Evolutionary conservation across 2,329 filamentous ascomycete species (phyloP).

Genomic region (Grosmannia serpens): DNA sequence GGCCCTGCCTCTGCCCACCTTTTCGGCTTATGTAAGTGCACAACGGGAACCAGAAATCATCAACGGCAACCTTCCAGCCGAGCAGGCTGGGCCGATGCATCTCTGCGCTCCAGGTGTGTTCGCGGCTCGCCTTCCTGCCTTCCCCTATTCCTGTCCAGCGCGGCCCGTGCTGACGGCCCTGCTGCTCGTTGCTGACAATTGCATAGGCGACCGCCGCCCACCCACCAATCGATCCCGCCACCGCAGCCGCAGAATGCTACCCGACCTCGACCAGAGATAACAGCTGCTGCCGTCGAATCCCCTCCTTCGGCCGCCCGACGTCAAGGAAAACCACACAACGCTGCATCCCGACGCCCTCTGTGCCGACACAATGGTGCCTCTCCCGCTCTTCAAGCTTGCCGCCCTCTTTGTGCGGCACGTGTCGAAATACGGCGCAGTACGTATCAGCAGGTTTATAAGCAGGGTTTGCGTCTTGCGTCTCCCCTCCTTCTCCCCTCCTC

Average conservation of each 20-base stretch:
- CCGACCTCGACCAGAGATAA: not conserved
- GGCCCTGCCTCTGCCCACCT: not conserved
- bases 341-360: not conserved
- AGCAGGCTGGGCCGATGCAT: not conserved
- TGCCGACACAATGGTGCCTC: constrained; percentile 41
- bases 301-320: not conserved
- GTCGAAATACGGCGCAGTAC: constrained; percentile 58
- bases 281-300: not conserved
- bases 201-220: not conserved
- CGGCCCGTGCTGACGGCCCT: not conserved
- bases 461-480: constrained; percentile 5
- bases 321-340: not conserved
- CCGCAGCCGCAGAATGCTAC: not conserved
- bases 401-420: constrained; percentile 53
- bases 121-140: not conserved
- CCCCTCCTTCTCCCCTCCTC: not conserved
- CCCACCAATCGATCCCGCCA: not conserved
- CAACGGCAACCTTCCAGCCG: not conserved
- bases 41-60: not conserved
- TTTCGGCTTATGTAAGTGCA: not conserved
- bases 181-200: not conserved
- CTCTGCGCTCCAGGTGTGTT: not conserved
- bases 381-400: constrained; percentile 57
- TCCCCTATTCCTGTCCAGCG: no score
- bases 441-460: constrained; percentile 13